Evolutionary conservation across 2,329 filamentous ascomycete genomes (phyloP).

Genomic region (Penicillium crustosum): DNA sequence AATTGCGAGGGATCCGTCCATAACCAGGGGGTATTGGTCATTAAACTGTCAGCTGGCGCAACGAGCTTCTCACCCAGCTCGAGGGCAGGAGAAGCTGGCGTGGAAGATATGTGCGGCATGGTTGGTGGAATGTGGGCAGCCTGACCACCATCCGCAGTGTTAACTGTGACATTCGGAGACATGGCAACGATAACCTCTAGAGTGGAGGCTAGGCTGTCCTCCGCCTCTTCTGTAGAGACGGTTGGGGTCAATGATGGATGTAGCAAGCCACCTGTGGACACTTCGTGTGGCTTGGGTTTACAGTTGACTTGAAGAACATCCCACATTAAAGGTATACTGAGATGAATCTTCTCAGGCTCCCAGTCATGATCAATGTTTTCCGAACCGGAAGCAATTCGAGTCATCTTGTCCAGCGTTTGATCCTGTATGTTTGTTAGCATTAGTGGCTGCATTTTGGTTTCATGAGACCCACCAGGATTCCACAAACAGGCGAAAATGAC

Average conservation of each 20-base stretch:
- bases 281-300: conserved; percentile 38
- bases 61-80: conserved; percentile 28
- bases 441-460: neutral
- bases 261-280: conserved; percentile 43
- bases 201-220: conserved; percentile 38
- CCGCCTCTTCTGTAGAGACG: conserved; percentile 31
- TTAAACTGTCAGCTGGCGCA: conserved; percentile 36
- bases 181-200: conserved; percentile 55
- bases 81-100: conserved; percentile 13
- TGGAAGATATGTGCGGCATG: conserved; percentile 17
- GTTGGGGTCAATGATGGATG: conserved; percentile 44
- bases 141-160: conserved; percentile 54
- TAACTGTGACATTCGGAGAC: conserved; percentile 53
- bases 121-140: conserved; percentile 46
- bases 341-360: conserved; percentile 55
- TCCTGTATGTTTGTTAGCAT: conserved; percentile 38
- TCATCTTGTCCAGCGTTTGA: conserved; percentile 51
- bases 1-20: conserved; percentile 37
- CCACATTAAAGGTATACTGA: conserved; percentile 56
- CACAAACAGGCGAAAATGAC: conserved; percentile 50
- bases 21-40: conserved; percentile 39
- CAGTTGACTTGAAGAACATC: conserved; percentile 53
- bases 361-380: conserved; percentile 53
- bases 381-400: conserved; percentile 51
- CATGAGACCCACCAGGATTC: conserved; percentile 42